Conservation (phyloP, 2,329 filamentous ascomycete species). For the Dothideomycetes sp. region DNA sequence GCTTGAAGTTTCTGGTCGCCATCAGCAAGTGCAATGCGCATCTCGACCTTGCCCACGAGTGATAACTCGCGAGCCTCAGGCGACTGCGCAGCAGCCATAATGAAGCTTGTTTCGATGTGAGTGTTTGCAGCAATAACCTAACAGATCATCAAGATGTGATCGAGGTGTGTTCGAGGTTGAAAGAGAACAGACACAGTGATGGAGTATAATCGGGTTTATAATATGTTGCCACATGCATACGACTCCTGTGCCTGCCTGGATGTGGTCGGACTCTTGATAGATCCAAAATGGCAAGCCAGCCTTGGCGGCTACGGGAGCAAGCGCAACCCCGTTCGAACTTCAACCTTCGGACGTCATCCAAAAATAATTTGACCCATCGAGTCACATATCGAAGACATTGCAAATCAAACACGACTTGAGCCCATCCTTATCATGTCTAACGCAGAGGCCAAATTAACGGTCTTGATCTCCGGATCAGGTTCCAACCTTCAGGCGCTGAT, state of each 20-base stretch:
- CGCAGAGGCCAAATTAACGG: conserved; percentile 19
- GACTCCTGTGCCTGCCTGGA: conserved; percentile 6
- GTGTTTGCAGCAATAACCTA: no score
- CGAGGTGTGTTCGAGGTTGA: no score
- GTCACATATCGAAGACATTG: not conserved
- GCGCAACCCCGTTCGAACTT: not conserved
- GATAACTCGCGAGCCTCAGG: conserved; percentile 64
- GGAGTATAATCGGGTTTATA: conserved; percentile 5
- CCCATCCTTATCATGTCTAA: conserved; percentile 10
- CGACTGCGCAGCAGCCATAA: conserved; percentile 16
- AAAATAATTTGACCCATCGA: not conserved
- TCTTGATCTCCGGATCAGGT: conserved; percentile 59
- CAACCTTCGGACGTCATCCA: not conserved
- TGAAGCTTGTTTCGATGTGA: conserved; percentile 25
- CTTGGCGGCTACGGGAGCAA: conserved; percentile 10
- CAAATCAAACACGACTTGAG: no score
- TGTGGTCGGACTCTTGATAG: conserved; percentile 8
- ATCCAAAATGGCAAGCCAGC: conserved; percentile 10
- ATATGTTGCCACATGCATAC: conserved; percentile 12
- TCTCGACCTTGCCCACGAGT: conserved; percentile 76
- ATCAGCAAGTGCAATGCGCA: conserved; percentile 72
- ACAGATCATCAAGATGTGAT: no score
- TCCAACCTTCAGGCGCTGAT: conserved; percentile 73
- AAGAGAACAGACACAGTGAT: not conserved
- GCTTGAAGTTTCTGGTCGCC: conserved; percentile 75